Percentiles rank a stretch among this genome's conserved stretches.
Conservation (phyloP, 192 early-diverging fungal genomes). For the Geranomyces michiganensis region DNA sequence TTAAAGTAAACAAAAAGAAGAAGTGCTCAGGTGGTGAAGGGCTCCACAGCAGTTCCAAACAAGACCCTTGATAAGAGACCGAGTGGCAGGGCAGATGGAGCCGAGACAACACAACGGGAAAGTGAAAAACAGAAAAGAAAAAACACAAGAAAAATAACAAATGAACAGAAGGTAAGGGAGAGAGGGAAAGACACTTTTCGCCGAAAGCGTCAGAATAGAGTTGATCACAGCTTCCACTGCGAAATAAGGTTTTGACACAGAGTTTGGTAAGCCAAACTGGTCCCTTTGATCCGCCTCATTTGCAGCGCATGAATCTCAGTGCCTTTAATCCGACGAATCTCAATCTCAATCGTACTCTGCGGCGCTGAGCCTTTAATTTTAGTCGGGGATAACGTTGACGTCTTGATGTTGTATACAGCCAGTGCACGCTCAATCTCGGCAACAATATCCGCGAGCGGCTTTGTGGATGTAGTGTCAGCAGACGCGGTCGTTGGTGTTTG, state of each 20-base stretch:
- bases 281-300: constrained; percentile 46
- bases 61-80: no score
- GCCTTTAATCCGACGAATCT: constrained; percentile 44
- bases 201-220: no score
- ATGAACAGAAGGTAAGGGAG: no score
- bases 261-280: constrained; percentile 45
- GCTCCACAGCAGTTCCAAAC: no score
- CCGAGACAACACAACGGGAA: no score
- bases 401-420: constrained; percentile 24
- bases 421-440: constrained; percentile 46
- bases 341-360: constrained; percentile 45
- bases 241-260: constrained; percentile 46
- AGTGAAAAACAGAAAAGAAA: no score
- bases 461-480: constrained; percentile 51
- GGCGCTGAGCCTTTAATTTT: constrained; percentile 22
- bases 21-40: no score
- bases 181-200: no score
- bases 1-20: no score
- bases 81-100: no score
- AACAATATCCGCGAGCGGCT: constrained; percentile 40
- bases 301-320: constrained; percentile 51
- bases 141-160: no score
- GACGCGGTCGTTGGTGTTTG: constrained; percentile 13
- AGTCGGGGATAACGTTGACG: constrained; percentile 5
- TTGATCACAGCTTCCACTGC: constrained; percentile 43